A percentile compares a stretch with the other conserved stretches of the same genome.
These are phyloP conservation scores for Moesziomyces sp. DNA, from an alignment of 1,284 basidiomycete genomes.

Conservation along the genomic window DNA sequence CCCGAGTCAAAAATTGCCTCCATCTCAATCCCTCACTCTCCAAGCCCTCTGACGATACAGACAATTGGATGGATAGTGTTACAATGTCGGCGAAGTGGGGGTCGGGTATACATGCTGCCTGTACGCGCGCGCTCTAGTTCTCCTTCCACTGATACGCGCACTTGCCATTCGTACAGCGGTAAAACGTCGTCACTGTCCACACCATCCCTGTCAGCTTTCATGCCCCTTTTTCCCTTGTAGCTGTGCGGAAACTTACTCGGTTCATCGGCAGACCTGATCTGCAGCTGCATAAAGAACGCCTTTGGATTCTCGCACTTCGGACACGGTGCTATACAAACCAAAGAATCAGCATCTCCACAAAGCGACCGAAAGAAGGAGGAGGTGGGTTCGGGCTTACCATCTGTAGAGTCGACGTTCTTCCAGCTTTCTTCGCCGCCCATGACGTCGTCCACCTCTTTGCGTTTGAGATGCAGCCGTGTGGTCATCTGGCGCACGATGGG, in stretches of 20 bases:
- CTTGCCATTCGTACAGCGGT: slow-evolving; percentile 56
- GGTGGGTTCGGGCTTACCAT: slow-evolving; percentile 60
- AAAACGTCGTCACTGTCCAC: slow-evolving; percentile 63
- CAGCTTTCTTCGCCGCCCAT: slow-evolving; percentile 79
- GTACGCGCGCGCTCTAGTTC: slow-evolving; percentile 16
- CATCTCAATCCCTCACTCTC: not conserved
- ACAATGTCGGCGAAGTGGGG: not conserved
- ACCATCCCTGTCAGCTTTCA: not conserved
- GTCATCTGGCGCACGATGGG: slow-evolving; percentile 81
- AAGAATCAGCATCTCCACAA: not conserved
- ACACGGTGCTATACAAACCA: slow-evolving; percentile 70
- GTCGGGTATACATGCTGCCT: not conserved
- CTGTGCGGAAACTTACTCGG: slow-evolving; percentile 57
- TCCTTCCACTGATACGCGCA: slow-evolving; percentile 65
- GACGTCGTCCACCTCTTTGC: slow-evolving; percentile 61
- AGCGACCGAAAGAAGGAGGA: not conserved
- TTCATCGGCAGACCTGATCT: slow-evolving; percentile 84
- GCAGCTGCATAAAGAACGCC: slow-evolving; percentile 95
- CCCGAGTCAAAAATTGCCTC: not conserved
- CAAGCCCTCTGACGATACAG: not conserved
- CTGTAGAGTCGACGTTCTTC: slow-evolving; percentile 92
- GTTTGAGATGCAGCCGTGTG: slow-evolving; percentile 49
- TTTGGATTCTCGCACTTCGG: slow-evolving; percentile 88
- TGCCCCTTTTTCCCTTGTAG: not conserved
- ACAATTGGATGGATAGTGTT: not conserved